Evolutionary conservation across 495 filamentous ascomycete species (phyloP).

Genomic region (Pyrenula massariospora): DNA sequence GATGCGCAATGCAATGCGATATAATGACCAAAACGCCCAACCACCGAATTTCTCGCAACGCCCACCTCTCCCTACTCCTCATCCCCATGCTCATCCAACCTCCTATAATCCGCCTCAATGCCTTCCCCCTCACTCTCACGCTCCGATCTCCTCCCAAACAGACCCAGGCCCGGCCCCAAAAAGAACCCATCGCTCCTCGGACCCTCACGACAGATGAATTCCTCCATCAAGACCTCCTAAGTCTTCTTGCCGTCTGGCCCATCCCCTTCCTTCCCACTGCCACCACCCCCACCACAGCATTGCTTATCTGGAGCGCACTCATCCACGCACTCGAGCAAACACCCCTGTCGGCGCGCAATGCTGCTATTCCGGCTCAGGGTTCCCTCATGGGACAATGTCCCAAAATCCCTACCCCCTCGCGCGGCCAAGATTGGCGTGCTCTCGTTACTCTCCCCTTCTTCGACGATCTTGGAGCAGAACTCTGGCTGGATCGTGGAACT

Average conservation of each 20-base stretch:
- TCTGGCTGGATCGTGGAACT: slow-evolving; percentile 98
- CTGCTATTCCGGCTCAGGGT: neutral
- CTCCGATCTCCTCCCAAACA: no score
- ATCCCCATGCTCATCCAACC: no score
- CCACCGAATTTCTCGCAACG: no score
- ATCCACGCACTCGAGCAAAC: slow-evolving; percentile 78
- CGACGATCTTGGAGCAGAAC: slow-evolving; percentile 34
- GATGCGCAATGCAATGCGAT: no score
- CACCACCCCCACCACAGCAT: slow-evolving; percentile 43
- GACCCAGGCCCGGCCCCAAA: no score
- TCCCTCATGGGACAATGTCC: neutral
- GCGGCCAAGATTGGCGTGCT: neutral
- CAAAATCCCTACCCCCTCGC: neutral
- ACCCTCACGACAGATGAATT: neutral
- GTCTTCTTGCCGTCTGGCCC: neutral
- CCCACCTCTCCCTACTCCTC: no score
- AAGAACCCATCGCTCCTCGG: no score
- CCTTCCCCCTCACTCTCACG: no score
- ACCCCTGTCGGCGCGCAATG: slow-evolving; percentile 42
- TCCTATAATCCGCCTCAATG: no score
- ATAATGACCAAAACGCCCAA: no score
- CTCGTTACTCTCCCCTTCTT: neutral
- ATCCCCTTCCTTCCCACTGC: no score
- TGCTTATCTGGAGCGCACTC: slow-evolving; percentile 57
- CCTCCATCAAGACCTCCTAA: neutral